Percentiles rank a stretch among this genome's conserved stretches.
Conservation (phyloP, 1,139 yeast species). For the Pichia sp. region DNA sequence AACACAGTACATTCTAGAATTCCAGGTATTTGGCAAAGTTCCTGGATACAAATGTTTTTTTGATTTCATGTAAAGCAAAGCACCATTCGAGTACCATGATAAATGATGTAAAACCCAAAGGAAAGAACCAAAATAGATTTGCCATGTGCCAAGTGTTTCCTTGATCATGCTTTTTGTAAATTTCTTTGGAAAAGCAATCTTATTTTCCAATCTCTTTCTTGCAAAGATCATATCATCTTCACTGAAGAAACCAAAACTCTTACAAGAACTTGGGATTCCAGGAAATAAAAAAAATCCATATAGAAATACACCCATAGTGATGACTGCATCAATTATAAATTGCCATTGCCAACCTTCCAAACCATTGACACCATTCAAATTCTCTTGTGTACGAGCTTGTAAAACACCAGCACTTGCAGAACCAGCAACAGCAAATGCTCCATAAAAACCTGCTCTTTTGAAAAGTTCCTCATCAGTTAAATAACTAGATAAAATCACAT, state of each 20-base stretch:
- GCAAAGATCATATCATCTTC: slow-evolving; percentile 65
- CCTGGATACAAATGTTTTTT: slow-evolving; percentile 10
- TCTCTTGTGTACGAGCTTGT: slow-evolving; percentile 31
- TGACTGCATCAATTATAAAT: slow-evolving; percentile 58
- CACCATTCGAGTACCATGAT: slow-evolving; percentile 13
- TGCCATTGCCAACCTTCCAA: slow-evolving; percentile 61
- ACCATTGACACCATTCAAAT: slow-evolving; percentile 29
- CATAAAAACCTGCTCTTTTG: slow-evolving; percentile 39
- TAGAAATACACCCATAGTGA: slow-evolving; percentile 53
- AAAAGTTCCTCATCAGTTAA: slow-evolving; percentile 36
- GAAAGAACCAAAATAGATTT: slow-evolving; percentile 33
- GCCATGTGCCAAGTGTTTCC: slow-evolving; percentile 37
- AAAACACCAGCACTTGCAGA: slow-evolving; percentile 42
- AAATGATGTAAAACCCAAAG: slow-evolving; percentile 27
- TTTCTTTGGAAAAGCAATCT: slow-evolving; percentile 20
- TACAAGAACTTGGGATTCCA: slow-evolving; percentile 59
- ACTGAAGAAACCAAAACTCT: slow-evolving; percentile 31
- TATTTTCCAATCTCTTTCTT: slow-evolving; percentile 45
- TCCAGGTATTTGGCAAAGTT: slow-evolving; percentile 14
- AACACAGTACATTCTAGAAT: slow-evolving; percentile 11
- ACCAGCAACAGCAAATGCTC: slow-evolving; percentile 38
- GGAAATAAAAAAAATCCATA: slow-evolving; percentile 58
- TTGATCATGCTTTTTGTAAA: slow-evolving; percentile 10
- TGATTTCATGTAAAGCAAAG: slow-evolving; percentile 15
- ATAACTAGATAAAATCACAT: slow-evolving; percentile 53